Percentiles rank a stretch among this genome's conserved stretches.
Evolutionary conservation across 2,329 filamentous ascomycete species (phyloP).

Genomic region (Neoscytalidium dimidiatum): DNA sequence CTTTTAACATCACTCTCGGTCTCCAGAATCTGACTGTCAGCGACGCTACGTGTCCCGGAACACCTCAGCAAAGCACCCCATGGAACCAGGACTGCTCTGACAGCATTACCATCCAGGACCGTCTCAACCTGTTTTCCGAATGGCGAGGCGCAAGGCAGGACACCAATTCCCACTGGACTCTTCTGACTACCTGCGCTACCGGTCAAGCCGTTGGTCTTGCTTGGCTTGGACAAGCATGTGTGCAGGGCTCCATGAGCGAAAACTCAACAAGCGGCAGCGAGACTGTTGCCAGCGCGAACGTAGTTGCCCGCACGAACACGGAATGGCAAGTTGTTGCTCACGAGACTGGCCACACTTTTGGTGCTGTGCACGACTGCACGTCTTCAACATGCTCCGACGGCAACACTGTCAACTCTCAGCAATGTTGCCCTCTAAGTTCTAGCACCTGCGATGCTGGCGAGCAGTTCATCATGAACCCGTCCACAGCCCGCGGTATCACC

Average conservation of each 20-base stretch:
- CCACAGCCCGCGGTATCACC: conserved; percentile 70
- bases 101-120: conserved; percentile 66
- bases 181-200: conserved; percentile 80
- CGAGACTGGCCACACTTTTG: conserved; percentile 91
- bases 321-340: conserved; percentile 98
- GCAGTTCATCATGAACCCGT: conserved; percentile 96
- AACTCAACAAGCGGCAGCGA: conserved; percentile 53
- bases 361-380: conserved; percentile 92
- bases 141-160: conserved; percentile 83
- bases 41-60: conserved; percentile 71
- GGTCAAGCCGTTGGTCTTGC: conserved; percentile 85
- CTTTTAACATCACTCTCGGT: conserved; percentile 93
- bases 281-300: conserved; percentile 82
- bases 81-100: conserved; percentile 81
- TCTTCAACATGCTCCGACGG: conserved; percentile 65
- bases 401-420: conserved; percentile 59
- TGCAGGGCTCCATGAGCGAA: conserved; percentile 51
- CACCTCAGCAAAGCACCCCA: conserved; percentile 64
- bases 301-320: conserved; percentile 78
- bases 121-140: conserved; percentile 81
- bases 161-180: conserved; percentile 88
- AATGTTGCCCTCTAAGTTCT: conserved; percentile 74
- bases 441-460: conserved; percentile 71
- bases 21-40: conserved; percentile 83
- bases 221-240: conserved; percentile 88